Conservation (phyloP, 139 green algal species). For the Trebouxia sp. region DNA sequence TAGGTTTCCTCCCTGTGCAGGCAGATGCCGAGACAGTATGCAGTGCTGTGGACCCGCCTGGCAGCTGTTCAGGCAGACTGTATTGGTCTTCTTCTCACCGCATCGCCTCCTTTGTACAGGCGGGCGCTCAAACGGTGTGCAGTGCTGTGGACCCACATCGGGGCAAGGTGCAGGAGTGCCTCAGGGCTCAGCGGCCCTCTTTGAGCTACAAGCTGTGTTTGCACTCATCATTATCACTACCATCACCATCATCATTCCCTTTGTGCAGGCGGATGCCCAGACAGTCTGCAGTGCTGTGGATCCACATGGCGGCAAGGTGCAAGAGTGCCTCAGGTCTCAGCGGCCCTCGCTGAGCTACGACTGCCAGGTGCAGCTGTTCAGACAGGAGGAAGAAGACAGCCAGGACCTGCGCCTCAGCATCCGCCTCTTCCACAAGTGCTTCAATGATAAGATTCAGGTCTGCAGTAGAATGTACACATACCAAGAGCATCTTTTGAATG, state of each 20-base stretch:
- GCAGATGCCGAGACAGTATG: not conserved
- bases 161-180: too few relatives aligned
- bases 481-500: too few relatives aligned
- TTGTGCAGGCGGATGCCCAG: conserved; percentile 30
- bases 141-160: too few relatives aligned
- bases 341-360: conserved; percentile 50
- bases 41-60: too few relatives aligned
- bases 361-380: conserved; percentile 79
- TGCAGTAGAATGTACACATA: too few relatives aligned
- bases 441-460: conserved; percentile 56
- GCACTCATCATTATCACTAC: too few relatives aligned
- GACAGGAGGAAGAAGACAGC: conserved; percentile 78
- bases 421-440: conserved; percentile 70
- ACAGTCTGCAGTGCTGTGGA: conserved; percentile 18
- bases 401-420: conserved; percentile 77
- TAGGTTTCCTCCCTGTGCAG: too few relatives aligned
- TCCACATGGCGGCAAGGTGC: conserved; percentile 20
- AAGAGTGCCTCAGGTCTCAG: conserved; percentile 32
- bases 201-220: too few relatives aligned
- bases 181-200: too few relatives aligned
- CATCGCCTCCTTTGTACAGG: too few relatives aligned
- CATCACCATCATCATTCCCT: not conserved
- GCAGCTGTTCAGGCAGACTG: too few relatives aligned
- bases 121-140: too few relatives aligned
- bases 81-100: not conserved